Evolutionary conservation across 768 basidiomycete species (phyloP).

Genomic region (Kondoa malvinella): DNA sequence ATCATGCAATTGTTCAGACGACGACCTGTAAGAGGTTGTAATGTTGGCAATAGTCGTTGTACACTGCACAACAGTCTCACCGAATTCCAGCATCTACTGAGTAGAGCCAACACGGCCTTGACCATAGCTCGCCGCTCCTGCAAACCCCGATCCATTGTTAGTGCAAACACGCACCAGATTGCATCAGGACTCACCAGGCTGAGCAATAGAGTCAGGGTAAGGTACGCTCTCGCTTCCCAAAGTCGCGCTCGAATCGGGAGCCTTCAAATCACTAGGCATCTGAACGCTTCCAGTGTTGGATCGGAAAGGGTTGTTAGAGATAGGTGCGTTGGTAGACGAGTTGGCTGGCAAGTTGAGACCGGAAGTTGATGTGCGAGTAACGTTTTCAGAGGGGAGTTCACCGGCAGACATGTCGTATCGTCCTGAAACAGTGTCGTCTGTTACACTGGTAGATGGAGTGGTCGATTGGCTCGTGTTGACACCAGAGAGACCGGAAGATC

Average conservation of each 20-base stretch:
- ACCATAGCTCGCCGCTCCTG: background rate
- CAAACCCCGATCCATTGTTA: background rate
- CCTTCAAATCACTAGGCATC: too few species aligned
- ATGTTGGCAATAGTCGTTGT: too few species aligned
- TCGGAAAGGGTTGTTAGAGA: background rate
- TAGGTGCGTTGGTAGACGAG: background rate
- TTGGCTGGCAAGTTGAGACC: background rate
- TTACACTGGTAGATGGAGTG: background rate
- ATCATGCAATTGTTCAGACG: too few species aligned
- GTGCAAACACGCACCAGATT: background rate
- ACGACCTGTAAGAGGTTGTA: too few species aligned
- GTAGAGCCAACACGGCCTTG: background rate
- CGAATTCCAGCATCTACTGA: background rate
- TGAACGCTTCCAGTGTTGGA: too few species aligned
- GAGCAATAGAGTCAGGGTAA: background rate
- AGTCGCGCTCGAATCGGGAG: too few species aligned
- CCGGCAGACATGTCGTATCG: background rate
- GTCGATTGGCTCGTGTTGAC: too few species aligned
- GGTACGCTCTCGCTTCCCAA: background rate
- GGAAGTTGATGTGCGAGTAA: background rate
- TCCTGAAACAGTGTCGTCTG: background rate
- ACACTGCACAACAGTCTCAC: too few species aligned
- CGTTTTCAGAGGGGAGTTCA: background rate
- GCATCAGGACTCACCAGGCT: background rate
- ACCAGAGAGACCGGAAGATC: too few species aligned